A percentile compares a stretch with the other conserved stretches of the same genome.
Conservation (phyloP, 208 protist species). For the Crithidia thermophila region DNA sequence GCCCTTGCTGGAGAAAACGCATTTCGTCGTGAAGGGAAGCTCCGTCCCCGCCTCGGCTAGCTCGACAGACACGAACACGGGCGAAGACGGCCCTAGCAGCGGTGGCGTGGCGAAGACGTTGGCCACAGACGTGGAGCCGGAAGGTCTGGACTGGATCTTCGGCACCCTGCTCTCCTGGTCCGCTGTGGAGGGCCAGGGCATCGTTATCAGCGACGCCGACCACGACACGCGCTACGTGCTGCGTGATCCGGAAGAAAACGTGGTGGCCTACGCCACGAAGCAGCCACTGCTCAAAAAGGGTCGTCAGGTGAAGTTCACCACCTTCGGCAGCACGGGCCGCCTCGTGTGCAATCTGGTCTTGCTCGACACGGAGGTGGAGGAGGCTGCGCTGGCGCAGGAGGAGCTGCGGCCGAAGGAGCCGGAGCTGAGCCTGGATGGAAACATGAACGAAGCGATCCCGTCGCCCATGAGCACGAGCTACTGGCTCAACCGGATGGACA, state of each 20-base stretch:
- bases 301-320: constrained; percentile 70
- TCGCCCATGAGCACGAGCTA: constrained; percentile 88
- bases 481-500: constrained; percentile 86
- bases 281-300: constrained; percentile 64
- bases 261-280: constrained; percentile 56
- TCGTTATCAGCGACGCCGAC: constrained; percentile 72
- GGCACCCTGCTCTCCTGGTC: constrained; percentile 83
- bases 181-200: constrained; percentile 72
- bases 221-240: constrained; percentile 67
- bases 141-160: constrained; percentile 50
- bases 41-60: no score
- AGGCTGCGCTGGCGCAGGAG: constrained; percentile 45
- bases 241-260: constrained; percentile 72
- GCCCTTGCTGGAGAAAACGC: constrained; percentile 44
- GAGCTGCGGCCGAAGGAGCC: constrained; percentile 56
- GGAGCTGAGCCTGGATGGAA: constrained; percentile 61
- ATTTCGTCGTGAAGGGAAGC: neutral
- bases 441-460: constrained; percentile 81
- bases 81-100: neutral
- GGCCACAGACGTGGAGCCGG: constrained; percentile 27
- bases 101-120: neutral
- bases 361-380: constrained; percentile 64
- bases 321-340: constrained; percentile 60
- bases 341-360: constrained; percentile 76
- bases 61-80: no score